Evolutionary conservation across 441 rosid genomes (phyloP).

Genomic region (Pelargonium fulgidum): DNA sequence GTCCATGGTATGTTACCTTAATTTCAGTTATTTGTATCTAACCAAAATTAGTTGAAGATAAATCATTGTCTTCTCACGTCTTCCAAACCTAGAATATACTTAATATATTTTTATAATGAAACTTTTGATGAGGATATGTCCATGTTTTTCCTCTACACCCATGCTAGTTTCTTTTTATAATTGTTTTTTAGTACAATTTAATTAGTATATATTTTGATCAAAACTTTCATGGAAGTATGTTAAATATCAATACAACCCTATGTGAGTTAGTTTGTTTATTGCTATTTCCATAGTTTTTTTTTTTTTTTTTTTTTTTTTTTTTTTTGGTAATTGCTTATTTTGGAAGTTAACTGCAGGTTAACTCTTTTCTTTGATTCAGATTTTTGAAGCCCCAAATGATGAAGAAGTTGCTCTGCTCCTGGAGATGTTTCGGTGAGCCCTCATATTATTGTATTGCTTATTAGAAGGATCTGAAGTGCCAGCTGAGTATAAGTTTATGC

Average conservation of each 20-base stretch:
- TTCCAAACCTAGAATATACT: background rate
- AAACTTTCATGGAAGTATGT: background rate
- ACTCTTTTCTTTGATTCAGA: constrained; percentile 52
- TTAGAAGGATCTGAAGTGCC: constrained; percentile 13
- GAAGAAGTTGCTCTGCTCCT: constrained; percentile 83
- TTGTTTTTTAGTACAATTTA: too few species aligned
- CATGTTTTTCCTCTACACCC: background rate
- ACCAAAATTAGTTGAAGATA: constrained; percentile 11
- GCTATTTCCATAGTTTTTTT: background rate
- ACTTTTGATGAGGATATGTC: background rate
- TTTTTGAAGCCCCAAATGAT: constrained; percentile 87
- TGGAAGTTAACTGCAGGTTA: constrained; percentile 29
- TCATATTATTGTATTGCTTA: constrained; percentile 12
- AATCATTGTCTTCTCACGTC: background rate
- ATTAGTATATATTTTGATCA: background rate
- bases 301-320: background rate
- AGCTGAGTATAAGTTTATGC: constrained; percentile 4
- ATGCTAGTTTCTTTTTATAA: background rate
- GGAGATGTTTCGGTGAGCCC: constrained; percentile 79
- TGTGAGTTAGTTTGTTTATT: background rate
- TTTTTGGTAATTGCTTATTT: constrained; percentile 23
- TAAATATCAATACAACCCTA: background rate
- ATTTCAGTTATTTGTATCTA: constrained; percentile 11
- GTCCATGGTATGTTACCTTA: constrained; percentile 61
- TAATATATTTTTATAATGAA: background rate